Evolutionary conservation across 2,329 filamentous ascomycete genomes (phyloP).

Genomic region (Aspergillus uvarum): DNA sequence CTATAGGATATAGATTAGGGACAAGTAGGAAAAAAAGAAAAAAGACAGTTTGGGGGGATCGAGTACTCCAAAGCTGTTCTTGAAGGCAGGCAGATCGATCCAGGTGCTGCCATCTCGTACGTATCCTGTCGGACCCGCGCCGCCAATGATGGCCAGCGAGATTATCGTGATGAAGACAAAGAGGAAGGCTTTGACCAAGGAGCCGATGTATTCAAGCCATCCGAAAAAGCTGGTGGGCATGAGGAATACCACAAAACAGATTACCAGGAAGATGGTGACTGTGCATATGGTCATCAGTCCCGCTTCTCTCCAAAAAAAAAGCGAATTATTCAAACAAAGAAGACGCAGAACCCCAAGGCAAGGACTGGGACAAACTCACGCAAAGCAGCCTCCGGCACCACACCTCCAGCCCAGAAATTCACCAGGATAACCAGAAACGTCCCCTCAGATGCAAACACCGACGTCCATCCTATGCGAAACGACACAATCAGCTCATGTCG

Average conservation of each 20-base stretch:
- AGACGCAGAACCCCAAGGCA: not conserved
- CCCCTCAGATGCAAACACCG: slow-evolving; percentile 8
- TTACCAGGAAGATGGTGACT: slow-evolving; percentile 14
- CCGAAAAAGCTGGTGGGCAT: slow-evolving; percentile 35
- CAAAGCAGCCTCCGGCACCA: slow-evolving; percentile 8
- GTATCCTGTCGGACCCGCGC: slow-evolving; percentile 40
- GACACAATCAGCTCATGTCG: not conserved
- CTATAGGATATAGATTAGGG: slow-evolving; percentile 7
- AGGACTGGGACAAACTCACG: not conserved
- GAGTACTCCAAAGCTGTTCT: slow-evolving; percentile 32
- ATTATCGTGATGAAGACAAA: slow-evolving; percentile 40
- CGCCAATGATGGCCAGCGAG: slow-evolving; percentile 40
- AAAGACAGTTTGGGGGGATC: too few species aligned
- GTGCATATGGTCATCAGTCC: not conserved
- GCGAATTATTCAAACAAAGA: too few species aligned
- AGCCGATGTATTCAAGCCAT: slow-evolving; percentile 39
- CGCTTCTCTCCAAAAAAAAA: too few species aligned
- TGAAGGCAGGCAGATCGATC: slow-evolving; percentile 34
- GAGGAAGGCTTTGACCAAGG: slow-evolving; percentile 39
- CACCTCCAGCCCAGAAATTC: slow-evolving; percentile 3
- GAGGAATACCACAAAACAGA: slow-evolving; percentile 24
- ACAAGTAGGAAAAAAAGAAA: not conserved
- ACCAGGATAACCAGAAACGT: slow-evolving; percentile 12
- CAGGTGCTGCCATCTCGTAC: slow-evolving; percentile 34
- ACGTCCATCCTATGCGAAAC: slow-evolving; percentile 5